phyloP scores from a whole-genome alignment of 2,329 filamentous ascomycete species.

The Aspergillus sp. region DNA sequence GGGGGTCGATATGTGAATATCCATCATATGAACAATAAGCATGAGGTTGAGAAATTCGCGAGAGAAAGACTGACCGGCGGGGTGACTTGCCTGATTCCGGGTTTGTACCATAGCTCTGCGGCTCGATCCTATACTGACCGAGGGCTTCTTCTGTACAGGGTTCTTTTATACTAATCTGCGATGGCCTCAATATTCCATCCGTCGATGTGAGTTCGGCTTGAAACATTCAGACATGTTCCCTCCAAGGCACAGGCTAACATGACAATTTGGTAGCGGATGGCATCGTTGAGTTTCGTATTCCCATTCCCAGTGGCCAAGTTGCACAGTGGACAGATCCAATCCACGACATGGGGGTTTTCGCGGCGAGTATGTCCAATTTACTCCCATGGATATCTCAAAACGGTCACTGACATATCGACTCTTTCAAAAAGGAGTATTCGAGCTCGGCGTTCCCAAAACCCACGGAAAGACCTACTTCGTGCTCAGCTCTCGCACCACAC shows the following conservation, averaged over 20 bases:
- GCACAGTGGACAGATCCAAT: conserved; percentile 19
- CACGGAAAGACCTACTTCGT: conserved; percentile 13
- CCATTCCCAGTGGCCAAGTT: conserved; percentile 7
- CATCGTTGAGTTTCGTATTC: conserved; percentile 13
- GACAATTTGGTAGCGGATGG: conserved; percentile 12
- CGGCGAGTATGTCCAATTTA: conserved; percentile 13
- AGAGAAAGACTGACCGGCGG: conserved; percentile 8
- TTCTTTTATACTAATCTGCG: conserved; percentile 17
- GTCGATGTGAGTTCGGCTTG: background rate
- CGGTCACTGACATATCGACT: background rate
- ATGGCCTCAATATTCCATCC: conserved; percentile 11
- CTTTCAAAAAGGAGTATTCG: conserved; percentile 8
- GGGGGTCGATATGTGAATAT: conserved; percentile 11
- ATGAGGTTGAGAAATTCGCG: conserved; percentile 13
- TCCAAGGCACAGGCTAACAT: background rate
- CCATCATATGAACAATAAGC: conserved; percentile 17
- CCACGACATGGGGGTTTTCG: conserved; percentile 17
- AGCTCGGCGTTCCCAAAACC: conserved; percentile 10
- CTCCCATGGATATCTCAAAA: background rate
- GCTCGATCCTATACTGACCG: background rate
- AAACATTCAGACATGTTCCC: background rate
- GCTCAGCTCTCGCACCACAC: conserved; percentile 4
- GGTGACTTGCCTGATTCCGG: conserved; percentile 15
- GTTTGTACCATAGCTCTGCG: conserved; percentile 5
- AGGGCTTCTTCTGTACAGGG: conserved; percentile 3